phyloP scores from a whole-genome alignment of 2,329 filamentous ascomycete species.

The Cordyceps militaris region DNA sequence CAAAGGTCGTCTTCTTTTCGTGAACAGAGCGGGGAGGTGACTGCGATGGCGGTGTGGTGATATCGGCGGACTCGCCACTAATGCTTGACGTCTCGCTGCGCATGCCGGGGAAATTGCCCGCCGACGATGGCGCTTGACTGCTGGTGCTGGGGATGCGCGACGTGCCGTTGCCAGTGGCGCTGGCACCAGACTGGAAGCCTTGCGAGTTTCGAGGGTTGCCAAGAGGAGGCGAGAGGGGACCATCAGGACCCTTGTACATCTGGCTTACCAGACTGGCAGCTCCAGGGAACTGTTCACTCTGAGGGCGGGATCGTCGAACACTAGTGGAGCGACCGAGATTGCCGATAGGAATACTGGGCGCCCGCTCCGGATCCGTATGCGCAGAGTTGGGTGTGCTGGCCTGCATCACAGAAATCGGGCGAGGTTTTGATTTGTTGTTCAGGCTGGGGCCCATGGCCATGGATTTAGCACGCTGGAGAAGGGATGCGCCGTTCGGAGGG shows the following conservation, averaged over 20 bases:
- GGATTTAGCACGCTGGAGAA: constrained; percentile 56
- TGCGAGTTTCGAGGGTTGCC: constrained; percentile 52
- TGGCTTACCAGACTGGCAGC: constrained; percentile 71
- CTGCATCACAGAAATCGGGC: constrained; percentile 53
- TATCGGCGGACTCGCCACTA: constrained; percentile 58
- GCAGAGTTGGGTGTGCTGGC: constrained; percentile 29
- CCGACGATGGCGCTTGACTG: constrained; percentile 35
- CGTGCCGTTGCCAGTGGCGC: constrained; percentile 41
- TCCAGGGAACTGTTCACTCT: constrained; percentile 55
- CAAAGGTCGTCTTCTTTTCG: constrained; percentile 51
- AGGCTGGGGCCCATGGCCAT: constrained; percentile 41
- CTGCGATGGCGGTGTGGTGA: constrained; percentile 41
- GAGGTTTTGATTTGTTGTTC: constrained; percentile 34
- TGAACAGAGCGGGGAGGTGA: constrained; percentile 45
- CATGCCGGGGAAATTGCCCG: constrained; percentile 66
- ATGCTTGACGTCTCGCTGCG: constrained; percentile 58
- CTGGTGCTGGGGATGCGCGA: constrained; percentile 44
- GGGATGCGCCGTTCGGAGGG: constrained; percentile 45
- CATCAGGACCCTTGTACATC: constrained; percentile 75
- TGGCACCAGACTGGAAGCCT: constrained; percentile 54
- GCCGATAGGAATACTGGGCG: constrained; percentile 67
- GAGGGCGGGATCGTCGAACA: constrained; percentile 48
- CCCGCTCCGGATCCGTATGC: constrained; percentile 62
- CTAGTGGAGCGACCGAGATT: constrained; percentile 47
- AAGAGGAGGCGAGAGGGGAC: constrained; percentile 53